Conservation (phyloP, 805 yeast genomes). For the Saccharomycopsis selenospora region DNA sequence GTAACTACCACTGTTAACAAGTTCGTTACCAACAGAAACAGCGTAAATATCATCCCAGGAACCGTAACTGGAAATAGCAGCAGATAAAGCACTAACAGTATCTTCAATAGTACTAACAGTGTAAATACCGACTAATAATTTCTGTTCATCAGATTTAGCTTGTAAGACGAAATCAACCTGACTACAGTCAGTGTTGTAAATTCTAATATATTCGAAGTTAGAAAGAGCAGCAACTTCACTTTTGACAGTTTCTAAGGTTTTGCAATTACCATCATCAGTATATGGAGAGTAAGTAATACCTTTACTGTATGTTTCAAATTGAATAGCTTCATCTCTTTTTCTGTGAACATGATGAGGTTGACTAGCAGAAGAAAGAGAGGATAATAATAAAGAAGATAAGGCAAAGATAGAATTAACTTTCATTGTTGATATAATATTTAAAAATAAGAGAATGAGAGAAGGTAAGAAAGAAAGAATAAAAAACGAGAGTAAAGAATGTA, state of each 20-base stretch:
- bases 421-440: no score
- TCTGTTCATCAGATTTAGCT: constrained; percentile 41
- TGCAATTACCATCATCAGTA: constrained; percentile 47
- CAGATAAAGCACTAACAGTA: constrained; percentile 36
- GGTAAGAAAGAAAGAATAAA: no score
- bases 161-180: constrained; percentile 44
- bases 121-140: constrained; percentile 52
- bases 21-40: constrained; percentile 56
- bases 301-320: constrained; percentile 25
- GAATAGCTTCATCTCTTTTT: not conserved
- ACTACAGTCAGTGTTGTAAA: constrained; percentile 57
- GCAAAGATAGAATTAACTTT: not conserved
- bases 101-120: constrained; percentile 38
- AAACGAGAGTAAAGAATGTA: no score
- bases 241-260: constrained; percentile 38
- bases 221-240: constrained; percentile 39
- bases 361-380: constrained; percentile 14
- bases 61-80: constrained; percentile 20
- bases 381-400: not conserved
- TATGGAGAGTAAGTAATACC: constrained; percentile 68
- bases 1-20: constrained; percentile 46
- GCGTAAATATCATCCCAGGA: constrained; percentile 57
- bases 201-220: constrained; percentile 44
- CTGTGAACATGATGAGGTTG: constrained; percentile 7
- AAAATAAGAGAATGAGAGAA: no score